Evolutionary conservation across 2,329 filamentous ascomycete genomes (phyloP), one percentile per base, ranked within the genome.

Genomic region (Monosporascus sp.): DNA sequence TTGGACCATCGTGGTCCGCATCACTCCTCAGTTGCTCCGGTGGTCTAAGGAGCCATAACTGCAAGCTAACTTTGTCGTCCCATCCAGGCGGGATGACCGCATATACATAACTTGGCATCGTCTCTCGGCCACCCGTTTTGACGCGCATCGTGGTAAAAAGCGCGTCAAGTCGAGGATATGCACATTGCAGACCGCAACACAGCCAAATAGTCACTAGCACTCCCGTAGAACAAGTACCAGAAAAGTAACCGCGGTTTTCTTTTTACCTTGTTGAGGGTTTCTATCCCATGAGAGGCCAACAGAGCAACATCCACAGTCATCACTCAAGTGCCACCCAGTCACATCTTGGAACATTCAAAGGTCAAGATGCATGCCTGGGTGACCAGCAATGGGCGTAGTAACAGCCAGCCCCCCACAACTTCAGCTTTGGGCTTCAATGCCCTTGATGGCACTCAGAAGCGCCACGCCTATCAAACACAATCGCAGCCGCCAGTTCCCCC

Each of bases 351-450:
- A 55, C 58, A 63, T 37, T 67, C 63, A 14, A 67, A 63, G 55
- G 63, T 52, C 18, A 68, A 65, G 54, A 68, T 68, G 66, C 66
- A 68, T 53, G 66, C 64, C 56, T 68, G 65, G 65, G 66, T 68
- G 27, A 65, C 64, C 24, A 67, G 60, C 53, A 62, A 61, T 35
- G 65, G 61, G 53, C 54, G 57, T 41, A 55, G 55, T 52, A 58
- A 57, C 51, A 58, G 57, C 50, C 63, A 64, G 50, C 54, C 57
- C 51, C 58, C 63, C 49, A 35, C 52, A 24, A 55, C 51, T 14
- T 27, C 55, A 37, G 57, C 52, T 38, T 57, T 61, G 47, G 61
- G 54, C 50, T 56, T 60, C 52, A 63, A 60, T 47, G 52, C 48
- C 35, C 50, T 60, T 50, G 61, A 53, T 47, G 58, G 60, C 43